A percentile compares a stretch with the other conserved stretches of the same genome.
Conservation (phyloP, 1,284 basidiomycete genomes). For the Apiotrichum brassicae region DNA sequence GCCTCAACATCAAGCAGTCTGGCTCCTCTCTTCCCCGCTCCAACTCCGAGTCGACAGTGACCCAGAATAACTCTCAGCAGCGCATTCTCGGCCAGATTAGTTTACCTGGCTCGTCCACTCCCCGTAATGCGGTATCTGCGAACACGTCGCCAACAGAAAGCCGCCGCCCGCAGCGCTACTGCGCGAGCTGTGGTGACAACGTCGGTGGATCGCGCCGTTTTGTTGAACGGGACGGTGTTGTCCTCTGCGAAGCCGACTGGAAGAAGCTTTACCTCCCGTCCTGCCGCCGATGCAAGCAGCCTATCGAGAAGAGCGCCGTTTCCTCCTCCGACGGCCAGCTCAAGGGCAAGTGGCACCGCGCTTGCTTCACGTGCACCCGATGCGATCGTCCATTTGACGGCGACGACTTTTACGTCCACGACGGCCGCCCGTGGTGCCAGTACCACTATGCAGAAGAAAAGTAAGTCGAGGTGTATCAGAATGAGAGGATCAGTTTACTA, state of each 20-base stretch:
- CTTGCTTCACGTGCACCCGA: constrained; percentile 76
- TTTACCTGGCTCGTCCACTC: background rate
- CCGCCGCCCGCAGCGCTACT: constrained; percentile 37
- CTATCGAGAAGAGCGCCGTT: constrained; percentile 85
- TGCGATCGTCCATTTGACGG: constrained; percentile 83
- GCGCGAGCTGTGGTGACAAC: constrained; percentile 59
- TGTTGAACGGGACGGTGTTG: constrained; percentile 61
- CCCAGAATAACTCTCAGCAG: background rate
- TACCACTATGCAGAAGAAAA: constrained; percentile 87
- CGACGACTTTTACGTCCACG: constrained; percentile 78
- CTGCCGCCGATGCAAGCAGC: constrained; percentile 70
- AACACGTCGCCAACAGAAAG: background rate
- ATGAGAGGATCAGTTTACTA: constrained; percentile 1
- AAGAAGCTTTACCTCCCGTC: constrained; percentile 86
- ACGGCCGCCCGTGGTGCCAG: constrained; percentile 76
- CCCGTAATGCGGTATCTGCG: background rate
- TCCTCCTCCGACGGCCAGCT: constrained; percentile 82
- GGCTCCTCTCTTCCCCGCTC: constrained; percentile 4
- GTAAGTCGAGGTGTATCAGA: constrained; percentile 26
- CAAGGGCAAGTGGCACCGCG: constrained; percentile 83
- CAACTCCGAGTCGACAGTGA: constrained; percentile 14
- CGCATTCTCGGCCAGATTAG: background rate
- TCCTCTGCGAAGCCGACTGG: constrained; percentile 80
- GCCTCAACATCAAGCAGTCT: background rate
- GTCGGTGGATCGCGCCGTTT: constrained; percentile 69